Base-by-base conservation (phyloP, 495 filamentous ascomycete species). In the Xylaria telfairii region DNA sequence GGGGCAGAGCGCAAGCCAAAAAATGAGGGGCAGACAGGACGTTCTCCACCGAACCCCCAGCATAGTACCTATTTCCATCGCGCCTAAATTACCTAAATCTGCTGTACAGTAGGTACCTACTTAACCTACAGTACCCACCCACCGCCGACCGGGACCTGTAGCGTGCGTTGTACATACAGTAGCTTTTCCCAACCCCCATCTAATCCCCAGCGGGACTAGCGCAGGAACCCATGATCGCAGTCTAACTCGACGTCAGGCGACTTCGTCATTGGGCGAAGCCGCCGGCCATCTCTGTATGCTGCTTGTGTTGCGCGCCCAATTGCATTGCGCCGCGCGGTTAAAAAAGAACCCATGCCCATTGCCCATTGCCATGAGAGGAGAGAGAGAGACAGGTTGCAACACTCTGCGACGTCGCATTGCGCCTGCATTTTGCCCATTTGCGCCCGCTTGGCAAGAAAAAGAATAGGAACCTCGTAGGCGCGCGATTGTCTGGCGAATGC, bases 141-240 rank as follows among this genome's bases (percentile, higher is more conserved):
- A n/a, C n/a, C n/a, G n/a, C n/a, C n/a, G n/a, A n/a, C n/a, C n/a
- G n/a, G n/a, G n/a, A n/a, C n/a, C n/a, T n/a, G n/a, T n/a, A n/a
- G n/a, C n/a, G n/a, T n/a, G n/a, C n/a, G n/a, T n/a, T n/a, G n/a
- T n/a, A n/a, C n/a, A n/a, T n/a, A n/a, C n/a, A n/a, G 51, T 56
- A 56, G 26, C 51, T 32, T 21, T 32, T 12, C 26, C 26, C 30
- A 15, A 15, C 15, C 26, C 61, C 5, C 3, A 17, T 32, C 42
- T 37, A 39, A n/a, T 15, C 10, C 63, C 10, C 30, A 46, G 15
- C 15, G 10, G 34, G 26, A 42, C 64, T 66, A 66, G 64, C 47
- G 64, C 64, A 66, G 47, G 64, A 66, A 66, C 64, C n/a, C 47
- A 39, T 34, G 46, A 66, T 66, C 47, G 64, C 64, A 66, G 64